Evolutionary conservation across 2,329 filamentous ascomycete genomes (phyloP), one percentile per base, ranked within the genome.

Genomic region (Boeremia lycopersici): DNA sequence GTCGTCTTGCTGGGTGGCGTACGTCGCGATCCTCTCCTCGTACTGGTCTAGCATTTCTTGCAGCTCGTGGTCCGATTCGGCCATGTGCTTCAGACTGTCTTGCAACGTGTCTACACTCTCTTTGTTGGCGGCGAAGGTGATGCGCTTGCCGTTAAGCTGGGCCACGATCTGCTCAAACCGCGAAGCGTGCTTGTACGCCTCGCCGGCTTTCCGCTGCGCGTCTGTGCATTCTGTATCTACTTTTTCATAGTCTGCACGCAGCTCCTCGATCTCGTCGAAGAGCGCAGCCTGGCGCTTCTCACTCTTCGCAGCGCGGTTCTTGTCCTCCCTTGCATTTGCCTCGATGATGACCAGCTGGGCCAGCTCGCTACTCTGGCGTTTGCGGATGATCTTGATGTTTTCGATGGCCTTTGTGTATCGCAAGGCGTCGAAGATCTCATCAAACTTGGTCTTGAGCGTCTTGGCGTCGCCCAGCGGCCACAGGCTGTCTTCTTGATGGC

Each of bases 331-430:
- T 61, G 89, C 87, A 60, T 92, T 85, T 35, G 86, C 82, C 70
- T 96, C 91, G 55, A 89, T 84, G 38, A 89, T 85, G 67, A 90
- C 91, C 53, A 89, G 83, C 57, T 88, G 85, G 13, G 80, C 84
- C 9, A 98, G 82, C 57, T 93, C 84, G 60, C 89, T 86, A 31
- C 87, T 89, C 62, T 96, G 88, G 61, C 87, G 89, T 77, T 98
- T 99, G 34, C 89, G 84, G 44, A 98, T 81, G 9, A 87, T 74
- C 71, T 96, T 97, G 72, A 99, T 89, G 73, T 96, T 96, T 40
- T 97, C 93, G 56, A 99, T 96, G 15, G 93, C 95, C 70, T 96
- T 97, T 30, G 93, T 96, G 75, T 98, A 99, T 73, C 96, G 97
- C 76, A 91, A 82, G 1, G 95, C 95, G 76, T 98, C 95, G 64